Percentiles rank a stretch among this genome's conserved stretches.
These are phyloP conservation scores for Nepenthes alata DNA, from an alignment of 179 eudicot genomes.

Conservation along the genomic window DNA sequence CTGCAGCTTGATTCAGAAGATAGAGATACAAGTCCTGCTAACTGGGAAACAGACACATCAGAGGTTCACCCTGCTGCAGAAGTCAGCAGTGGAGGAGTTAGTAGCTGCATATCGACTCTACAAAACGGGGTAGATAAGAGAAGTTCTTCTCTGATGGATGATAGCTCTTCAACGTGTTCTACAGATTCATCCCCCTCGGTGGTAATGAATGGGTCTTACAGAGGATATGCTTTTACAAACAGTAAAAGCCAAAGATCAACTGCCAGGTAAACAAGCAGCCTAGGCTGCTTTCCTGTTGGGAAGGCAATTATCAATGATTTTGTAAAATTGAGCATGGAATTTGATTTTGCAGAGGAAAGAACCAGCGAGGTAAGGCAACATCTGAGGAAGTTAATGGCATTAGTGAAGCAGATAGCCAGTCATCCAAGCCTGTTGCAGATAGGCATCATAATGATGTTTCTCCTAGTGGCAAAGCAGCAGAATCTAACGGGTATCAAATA, in stretches of 20 bases:
- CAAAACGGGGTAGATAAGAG: conserved; percentile 56
- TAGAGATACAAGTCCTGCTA: conserved; percentile 50
- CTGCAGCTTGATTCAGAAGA: conserved; percentile 69
- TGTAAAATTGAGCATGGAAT: background rate
- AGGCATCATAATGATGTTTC: conserved; percentile 21
- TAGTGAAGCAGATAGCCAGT: conserved; percentile 26
- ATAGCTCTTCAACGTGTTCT: conserved; percentile 92
- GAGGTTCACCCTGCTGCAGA: conserved; percentile 49
- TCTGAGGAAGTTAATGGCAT: conserved; percentile 26
- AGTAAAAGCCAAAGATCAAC: conserved; percentile 37
- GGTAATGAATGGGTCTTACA: conserved; percentile 32
- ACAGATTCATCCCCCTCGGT: conserved; percentile 75
- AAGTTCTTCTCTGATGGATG: conserved; percentile 50
- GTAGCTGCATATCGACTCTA: conserved; percentile 24
- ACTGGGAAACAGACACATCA: conserved; percentile 68
- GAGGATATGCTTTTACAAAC: conserved; percentile 26
- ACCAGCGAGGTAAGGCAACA: conserved; percentile 33
- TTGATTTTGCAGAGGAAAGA: conserved; percentile 39
- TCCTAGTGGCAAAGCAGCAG: conserved; percentile 30
- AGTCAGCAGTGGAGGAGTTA: conserved; percentile 32
- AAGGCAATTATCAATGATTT: background rate
- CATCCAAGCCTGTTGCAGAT: conserved; percentile 25
- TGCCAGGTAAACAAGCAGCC: conserved; percentile 29
- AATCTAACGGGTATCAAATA: conserved; percentile 23
- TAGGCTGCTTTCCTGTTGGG: background rate